Evolutionary conservation across 768 basidiomycete genomes (phyloP).

Genomic region (Naganishia randhawae): DNA sequence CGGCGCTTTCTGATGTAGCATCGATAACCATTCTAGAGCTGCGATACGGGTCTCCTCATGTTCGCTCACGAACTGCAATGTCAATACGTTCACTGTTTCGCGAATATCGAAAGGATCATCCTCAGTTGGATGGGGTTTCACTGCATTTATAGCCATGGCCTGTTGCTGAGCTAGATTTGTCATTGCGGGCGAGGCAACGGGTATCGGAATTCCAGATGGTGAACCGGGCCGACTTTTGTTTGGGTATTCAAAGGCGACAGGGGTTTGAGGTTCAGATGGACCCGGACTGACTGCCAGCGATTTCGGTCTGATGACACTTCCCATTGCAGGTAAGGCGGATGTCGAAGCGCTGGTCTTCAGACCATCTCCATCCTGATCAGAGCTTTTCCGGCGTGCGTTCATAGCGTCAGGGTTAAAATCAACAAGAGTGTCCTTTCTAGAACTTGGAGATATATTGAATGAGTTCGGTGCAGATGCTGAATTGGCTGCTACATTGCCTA

Average conservation of each 20-base stretch:
- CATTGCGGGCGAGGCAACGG: slow-evolving; percentile 23
- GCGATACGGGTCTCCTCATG: slow-evolving; percentile 94
- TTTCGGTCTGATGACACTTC: slow-evolving; percentile 22
- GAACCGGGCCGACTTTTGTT: slow-evolving; percentile 62
- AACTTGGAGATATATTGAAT: slow-evolving; percentile 11
- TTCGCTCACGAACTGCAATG: slow-evolving; percentile 89
- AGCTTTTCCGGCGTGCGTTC: slow-evolving; percentile 15
- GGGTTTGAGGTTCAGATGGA: slow-evolving; percentile 44
- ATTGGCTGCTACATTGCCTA: slow-evolving; percentile 13
- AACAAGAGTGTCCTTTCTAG: slow-evolving; percentile 2
- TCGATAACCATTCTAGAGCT: slow-evolving; percentile 93
- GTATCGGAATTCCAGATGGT: slow-evolving; percentile 40
- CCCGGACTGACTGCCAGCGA: slow-evolving; percentile 15
- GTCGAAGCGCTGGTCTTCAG: slow-evolving; percentile 2
- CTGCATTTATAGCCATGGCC: slow-evolving; percentile 21
- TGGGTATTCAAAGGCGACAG: slow-evolving; percentile 43
- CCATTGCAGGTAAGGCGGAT: neutral
- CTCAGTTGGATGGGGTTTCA: slow-evolving; percentile 51
- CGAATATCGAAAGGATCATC: slow-evolving; percentile 84
- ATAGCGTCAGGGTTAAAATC: neutral
- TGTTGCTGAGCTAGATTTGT: slow-evolving; percentile 27
- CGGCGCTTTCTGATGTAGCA: slow-evolving; percentile 97
- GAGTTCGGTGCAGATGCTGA: slow-evolving; percentile 9
- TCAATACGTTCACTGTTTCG: slow-evolving; percentile 84
- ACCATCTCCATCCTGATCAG: slow-evolving; percentile 2